These are phyloP conservation scores for Coniosporium tulheliwenetii DNA, from an alignment of 2,329 filamentous ascomycete genomes.

Conservation along the genomic window DNA sequence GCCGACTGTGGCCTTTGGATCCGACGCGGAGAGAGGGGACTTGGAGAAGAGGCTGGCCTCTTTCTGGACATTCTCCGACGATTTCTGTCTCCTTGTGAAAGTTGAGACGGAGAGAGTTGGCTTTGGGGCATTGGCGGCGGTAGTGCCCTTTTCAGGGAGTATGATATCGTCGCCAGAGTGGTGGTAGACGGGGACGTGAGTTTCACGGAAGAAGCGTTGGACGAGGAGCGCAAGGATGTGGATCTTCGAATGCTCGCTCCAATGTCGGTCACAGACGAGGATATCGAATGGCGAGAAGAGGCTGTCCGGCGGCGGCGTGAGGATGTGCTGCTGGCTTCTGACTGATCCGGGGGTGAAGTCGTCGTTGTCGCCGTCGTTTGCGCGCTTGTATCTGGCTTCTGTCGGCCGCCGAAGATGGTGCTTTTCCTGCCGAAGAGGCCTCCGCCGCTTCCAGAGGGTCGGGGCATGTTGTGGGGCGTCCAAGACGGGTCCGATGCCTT, in stretches of 20 bases:
- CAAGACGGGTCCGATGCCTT: too few relatives aligned
- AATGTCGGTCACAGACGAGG: constrained; percentile 17
- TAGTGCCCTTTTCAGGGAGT: constrained; percentile 16
- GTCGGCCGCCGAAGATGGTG: too few relatives aligned
- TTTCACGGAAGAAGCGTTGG: constrained; percentile 8
- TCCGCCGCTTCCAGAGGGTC: too few relatives aligned
- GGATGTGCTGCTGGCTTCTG: not conserved
- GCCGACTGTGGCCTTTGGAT: not conserved
- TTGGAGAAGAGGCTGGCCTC: not conserved
- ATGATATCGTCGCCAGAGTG: constrained; percentile 16
- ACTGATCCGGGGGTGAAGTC: too few relatives aligned
- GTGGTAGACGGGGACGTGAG: constrained; percentile 14
- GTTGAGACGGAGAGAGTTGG: constrained; percentile 17
- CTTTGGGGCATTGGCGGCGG: constrained; percentile 9
- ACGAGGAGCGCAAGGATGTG: constrained; percentile 24
- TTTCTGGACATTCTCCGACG: constrained; percentile 6
- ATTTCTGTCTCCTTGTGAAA: constrained; percentile 7
- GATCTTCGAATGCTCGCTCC: constrained; percentile 21
- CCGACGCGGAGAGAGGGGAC: not conserved
- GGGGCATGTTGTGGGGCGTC: too few relatives aligned
- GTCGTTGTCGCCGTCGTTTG: not conserved
- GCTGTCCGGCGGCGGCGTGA: constrained; percentile 2
- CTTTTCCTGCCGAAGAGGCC: too few relatives aligned
- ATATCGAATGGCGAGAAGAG: constrained; percentile 12
- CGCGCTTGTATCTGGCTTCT: too few relatives aligned